phyloP scores from a whole-genome alignment of 352 stramenopile genomes.

The Blastocystis sp. region DNA sequence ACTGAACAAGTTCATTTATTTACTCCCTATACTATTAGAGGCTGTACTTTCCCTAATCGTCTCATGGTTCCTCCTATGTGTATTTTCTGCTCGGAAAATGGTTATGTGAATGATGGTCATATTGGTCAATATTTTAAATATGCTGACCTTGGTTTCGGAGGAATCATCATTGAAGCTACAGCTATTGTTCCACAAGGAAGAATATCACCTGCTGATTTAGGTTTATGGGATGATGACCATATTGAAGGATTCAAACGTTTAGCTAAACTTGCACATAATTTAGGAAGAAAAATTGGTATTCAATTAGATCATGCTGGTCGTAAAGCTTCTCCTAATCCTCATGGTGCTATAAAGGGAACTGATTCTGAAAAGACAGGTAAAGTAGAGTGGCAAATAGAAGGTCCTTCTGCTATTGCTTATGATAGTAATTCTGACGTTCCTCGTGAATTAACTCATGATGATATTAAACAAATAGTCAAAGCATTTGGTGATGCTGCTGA shows the following conservation, averaged over 20 bases:
- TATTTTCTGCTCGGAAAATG: background rate
- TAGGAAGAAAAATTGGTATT: slow-evolving; percentile 17
- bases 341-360: background rate
- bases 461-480: slow-evolving; percentile 14
- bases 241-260: slow-evolving; percentile 10
- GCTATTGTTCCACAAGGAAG: slow-evolving; percentile 8
- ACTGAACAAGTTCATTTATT: too few relatives aligned
- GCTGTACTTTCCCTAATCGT: background rate
- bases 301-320: slow-evolving; percentile 11
- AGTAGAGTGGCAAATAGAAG: slow-evolving; percentile 11
- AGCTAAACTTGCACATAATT: background rate
- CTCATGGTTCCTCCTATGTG: slow-evolving; percentile 17
- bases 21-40: slow-evolving; percentile 9
- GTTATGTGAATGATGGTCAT: background rate
- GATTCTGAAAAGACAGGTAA: background rate
- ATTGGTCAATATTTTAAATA: slow-evolving; percentile 20
- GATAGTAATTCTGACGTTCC: background rate
- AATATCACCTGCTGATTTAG: slow-evolving; percentile 14
- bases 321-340: slow-evolving; percentile 7
- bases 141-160: slow-evolving; percentile 15
- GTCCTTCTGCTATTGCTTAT: background rate
- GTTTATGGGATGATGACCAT: slow-evolving; percentile 13
- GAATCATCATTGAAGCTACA: slow-evolving; percentile 14
- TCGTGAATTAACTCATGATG: slow-evolving; percentile 7
- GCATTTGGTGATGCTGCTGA: slow-evolving; percentile 27